Conservation (phyloP, 306 rosid species). For the Inga oerstediana region DNA sequence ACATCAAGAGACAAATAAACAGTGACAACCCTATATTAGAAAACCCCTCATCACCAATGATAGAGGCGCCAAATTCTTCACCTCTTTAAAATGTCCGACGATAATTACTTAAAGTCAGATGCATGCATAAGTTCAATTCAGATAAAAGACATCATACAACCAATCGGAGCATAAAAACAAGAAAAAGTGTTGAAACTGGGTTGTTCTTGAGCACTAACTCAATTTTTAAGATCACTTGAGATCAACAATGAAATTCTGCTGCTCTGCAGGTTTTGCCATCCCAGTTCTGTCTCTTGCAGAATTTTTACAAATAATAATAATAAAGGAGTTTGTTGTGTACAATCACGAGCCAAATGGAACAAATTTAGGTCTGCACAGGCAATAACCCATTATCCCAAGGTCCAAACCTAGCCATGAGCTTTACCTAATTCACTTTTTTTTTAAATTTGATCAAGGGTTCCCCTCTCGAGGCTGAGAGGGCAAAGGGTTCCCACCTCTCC, state of each 20-base stretch:
- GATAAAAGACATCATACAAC: neutral
- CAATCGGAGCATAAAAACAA: neutral
- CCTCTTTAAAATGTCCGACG: neutral
- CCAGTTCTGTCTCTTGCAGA: neutral
- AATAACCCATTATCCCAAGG: neutral
- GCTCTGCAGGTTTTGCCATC: neutral
- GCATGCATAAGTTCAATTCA: neutral
- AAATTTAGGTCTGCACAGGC: neutral
- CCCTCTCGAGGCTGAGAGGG: too few species aligned
- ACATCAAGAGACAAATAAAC: neutral
- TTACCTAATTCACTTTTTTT: neutral
- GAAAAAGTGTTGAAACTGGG: neutral
- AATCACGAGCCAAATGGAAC: neutral
- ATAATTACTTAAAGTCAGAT: neutral
- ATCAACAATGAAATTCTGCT: neutral
- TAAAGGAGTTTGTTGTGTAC: neutral
- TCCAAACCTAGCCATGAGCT: neutral
- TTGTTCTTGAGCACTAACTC: neutral
- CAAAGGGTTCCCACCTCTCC: too few species aligned
- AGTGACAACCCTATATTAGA: neutral
- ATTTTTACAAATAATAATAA: too few species aligned
- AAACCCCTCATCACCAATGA: neutral
- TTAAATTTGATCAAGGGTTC: too few species aligned
- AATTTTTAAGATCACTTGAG: neutral
- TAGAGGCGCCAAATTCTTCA: neutral